Evolutionary conservation across 192 early-diverging fungal genomes (phyloP).

Genomic region (Diversispora epigaea): DNA sequence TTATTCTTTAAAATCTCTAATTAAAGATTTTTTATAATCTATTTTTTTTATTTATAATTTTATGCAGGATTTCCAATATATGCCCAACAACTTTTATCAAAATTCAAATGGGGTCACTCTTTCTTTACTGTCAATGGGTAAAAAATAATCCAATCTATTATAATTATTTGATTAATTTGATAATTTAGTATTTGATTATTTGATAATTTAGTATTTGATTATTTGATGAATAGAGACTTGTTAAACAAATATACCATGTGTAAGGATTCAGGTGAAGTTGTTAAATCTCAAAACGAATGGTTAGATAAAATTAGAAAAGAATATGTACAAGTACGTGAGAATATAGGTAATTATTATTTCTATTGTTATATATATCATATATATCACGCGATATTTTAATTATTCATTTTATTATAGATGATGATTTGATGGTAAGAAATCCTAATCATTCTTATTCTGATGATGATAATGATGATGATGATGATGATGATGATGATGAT

Average conservation of each 20-base stretch:
- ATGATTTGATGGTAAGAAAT: slow-evolving; percentile 52
- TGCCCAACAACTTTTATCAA: slow-evolving; percentile 73
- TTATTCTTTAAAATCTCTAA: neutral
- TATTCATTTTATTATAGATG: slow-evolving; percentile 34
- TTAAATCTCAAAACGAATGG: slow-evolving; percentile 78
- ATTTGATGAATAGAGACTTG: slow-evolving; percentile 53
- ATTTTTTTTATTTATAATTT: slow-evolving; percentile 1
- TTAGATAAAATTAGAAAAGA: slow-evolving; percentile 73
- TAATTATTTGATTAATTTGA: neutral
- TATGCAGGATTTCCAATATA: slow-evolving; percentile 51
- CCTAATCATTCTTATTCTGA: slow-evolving; percentile 45
- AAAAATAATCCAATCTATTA: neutral
- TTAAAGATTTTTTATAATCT: neutral
- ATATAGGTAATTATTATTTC: slow-evolving; percentile 13
- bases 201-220: neutral
- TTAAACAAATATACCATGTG: slow-evolving; percentile 75
- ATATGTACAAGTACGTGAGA: slow-evolving; percentile 49
- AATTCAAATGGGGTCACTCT: slow-evolving; percentile 95
- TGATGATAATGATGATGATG: slow-evolving; percentile 25
- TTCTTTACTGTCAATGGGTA: slow-evolving; percentile 88
- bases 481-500: slow-evolving; percentile 36
- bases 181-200: neutral
- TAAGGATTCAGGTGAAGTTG: slow-evolving; percentile 69
- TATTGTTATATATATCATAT: neutral
- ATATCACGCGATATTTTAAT: neutral